phyloP scores from a whole-genome alignment of 1,284 basidiomycete species.

The Leccinum proximum region DNA sequence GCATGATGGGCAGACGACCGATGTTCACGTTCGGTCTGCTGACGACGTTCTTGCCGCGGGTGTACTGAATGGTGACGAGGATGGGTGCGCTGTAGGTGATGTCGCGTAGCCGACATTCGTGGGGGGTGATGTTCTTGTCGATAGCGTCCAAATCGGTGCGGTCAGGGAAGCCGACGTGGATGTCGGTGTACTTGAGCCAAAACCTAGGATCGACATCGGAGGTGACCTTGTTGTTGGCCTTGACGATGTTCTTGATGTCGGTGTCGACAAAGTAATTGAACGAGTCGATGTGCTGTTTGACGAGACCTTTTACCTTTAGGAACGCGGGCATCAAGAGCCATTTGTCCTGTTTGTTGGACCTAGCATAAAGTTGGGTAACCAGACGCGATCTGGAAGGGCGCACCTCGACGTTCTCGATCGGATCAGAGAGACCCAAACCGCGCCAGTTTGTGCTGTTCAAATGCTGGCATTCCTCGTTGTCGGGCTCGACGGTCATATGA shows the following conservation, averaged over 20 bases:
- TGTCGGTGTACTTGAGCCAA: constrained; percentile 97
- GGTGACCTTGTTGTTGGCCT: constrained; percentile 80
- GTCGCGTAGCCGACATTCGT: constrained; percentile 97
- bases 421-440: constrained; percentile 72
- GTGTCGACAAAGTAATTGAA: constrained; percentile 99
- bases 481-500: constrained; percentile 19
- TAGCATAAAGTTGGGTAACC: background rate
- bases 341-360: constrained; percentile 79
- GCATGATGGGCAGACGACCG: constrained; percentile 95
- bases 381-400: background rate
- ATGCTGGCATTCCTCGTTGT: constrained; percentile 60
- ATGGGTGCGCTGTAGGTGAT: constrained; percentile 96
- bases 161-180: constrained; percentile 89
- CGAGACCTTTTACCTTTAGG: constrained; percentile 95
- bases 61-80: constrained; percentile 95
- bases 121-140: constrained; percentile 89
- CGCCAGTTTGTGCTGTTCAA: constrained; percentile 57
- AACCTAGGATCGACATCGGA: constrained; percentile 98
- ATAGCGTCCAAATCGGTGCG: constrained; percentile 82
- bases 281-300: constrained; percentile 99
- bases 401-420: constrained; percentile 78
- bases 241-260: constrained; percentile 89
- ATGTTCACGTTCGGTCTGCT: constrained; percentile 85
- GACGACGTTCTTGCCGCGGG: constrained; percentile 89
- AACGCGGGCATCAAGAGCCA: constrained; percentile 96